Base-by-base conservation (phyloP, 2,329 filamentous ascomycete genomes). In the Davidsoniella eucalypti region DNA sequence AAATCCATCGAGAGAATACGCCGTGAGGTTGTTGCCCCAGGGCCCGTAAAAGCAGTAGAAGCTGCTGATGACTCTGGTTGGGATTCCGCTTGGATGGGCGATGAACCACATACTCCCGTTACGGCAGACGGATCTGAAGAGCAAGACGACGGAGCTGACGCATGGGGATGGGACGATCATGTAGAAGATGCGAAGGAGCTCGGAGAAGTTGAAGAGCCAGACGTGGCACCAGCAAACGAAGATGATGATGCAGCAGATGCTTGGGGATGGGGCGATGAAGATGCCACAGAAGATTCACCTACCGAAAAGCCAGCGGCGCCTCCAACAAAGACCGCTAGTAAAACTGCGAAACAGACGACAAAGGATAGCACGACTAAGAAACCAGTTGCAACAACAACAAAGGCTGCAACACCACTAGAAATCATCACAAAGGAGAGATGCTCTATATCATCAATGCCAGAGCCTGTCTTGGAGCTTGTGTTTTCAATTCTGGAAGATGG, bases 241-340 rank as follows among this genome's bases (percentile, higher is more conserved):
- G 68, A 67, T 6, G 68, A 73, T 12, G 72, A 75, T 18, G 65
- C 65, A 4, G 71, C 69, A 12, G 84, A 86, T 54, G 85, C 85
- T 26, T 92, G 86, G 83, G 86, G 84, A 33, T 93, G 86, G 84
- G 84, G 77, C n/a, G 84, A 77, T 25, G 71, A 90, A 25, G 82
- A 83, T 16, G 59, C 58, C 18, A 52, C 66, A 54, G 59, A 60
- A 49, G 54, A 61, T 3, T 33, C 29, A 9, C 8, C 29, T 12
- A 12, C 29, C 29, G 29, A 33, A 9, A 33, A 33, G 8, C 29
- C 12, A 23, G 43, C 26, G 4, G 8, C 43, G 18, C 2, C 25
- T 16, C 10, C 8, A 16, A 14, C 21, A 16, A 33, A 45, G 43
- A 14, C 16, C 14, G 26, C 16, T 10, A 45, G 36, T 5, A n/a